A percentile compares a stretch with the other conserved stretches of the same genome.
Evolutionary conservation across 768 basidiomycete species (phyloP).

Genomic region (Boletus bicolor): DNA sequence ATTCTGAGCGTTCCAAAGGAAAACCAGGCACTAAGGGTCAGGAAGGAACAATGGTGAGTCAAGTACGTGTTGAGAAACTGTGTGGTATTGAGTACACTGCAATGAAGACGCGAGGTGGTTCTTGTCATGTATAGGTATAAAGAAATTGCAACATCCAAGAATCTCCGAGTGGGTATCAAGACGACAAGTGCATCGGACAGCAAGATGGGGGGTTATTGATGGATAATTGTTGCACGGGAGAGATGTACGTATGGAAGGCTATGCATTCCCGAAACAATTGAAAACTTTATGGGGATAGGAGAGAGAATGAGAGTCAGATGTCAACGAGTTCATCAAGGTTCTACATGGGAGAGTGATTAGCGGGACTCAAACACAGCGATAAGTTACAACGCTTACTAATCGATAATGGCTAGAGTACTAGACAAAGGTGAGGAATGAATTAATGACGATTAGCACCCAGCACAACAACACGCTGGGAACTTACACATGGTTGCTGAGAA

Average conservation of each 20-base stretch:
- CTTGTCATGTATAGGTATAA: too few species aligned
- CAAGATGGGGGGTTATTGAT: too few species aligned
- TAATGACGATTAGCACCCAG: neutral
- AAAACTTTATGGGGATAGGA: neutral
- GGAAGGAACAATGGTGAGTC: too few species aligned
- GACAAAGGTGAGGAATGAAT: neutral
- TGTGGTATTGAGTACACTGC: too few species aligned
- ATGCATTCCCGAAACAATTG: neutral
- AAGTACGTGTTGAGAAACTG: too few species aligned
- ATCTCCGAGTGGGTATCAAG: too few species aligned
- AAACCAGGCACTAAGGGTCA: too few species aligned
- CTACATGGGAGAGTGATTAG: slow-evolving; percentile 7
- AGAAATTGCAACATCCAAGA: too few species aligned
- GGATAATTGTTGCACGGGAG: too few species aligned
- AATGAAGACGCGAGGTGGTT: too few species aligned
- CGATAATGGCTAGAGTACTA: slow-evolving; percentile 27
- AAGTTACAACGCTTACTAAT: slow-evolving; percentile 11
- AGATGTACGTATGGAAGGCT: neutral
- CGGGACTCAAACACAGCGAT: neutral
- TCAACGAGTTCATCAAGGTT: slow-evolving; percentile 24
- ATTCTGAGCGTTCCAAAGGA: too few species aligned
- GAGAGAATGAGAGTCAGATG: slow-evolving; percentile 4
- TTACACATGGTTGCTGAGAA: slow-evolving; percentile 21
- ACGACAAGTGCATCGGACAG: too few species aligned
- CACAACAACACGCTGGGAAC: neutral